A percentile compares a stretch with the other conserved stretches of the same genome.
Evolutionary conservation across 805 yeast genomes (phyloP).

Genomic region (Teunomyces stri): DNA sequence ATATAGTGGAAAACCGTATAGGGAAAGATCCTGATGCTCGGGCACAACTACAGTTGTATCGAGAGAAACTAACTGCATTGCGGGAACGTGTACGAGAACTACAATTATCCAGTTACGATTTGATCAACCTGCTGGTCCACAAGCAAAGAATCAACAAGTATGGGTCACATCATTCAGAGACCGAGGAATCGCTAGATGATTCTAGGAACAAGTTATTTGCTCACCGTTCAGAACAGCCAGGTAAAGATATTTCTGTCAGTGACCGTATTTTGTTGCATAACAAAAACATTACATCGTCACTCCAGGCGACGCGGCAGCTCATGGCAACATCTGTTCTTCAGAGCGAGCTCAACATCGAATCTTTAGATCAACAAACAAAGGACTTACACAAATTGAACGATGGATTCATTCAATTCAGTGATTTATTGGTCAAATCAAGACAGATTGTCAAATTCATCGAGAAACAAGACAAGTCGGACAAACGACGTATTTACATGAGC

Average conservation of each 20-base stretch:
- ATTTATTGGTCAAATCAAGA: constrained; percentile 40
- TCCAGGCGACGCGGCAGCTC: constrained; percentile 48
- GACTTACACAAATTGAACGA: constrained; percentile 41
- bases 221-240: constrained; percentile 13
- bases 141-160: constrained; percentile 29
- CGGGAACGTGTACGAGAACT: constrained; percentile 24
- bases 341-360: constrained; percentile 49
- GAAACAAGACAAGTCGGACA: constrained; percentile 49
- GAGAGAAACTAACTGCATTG: constrained; percentile 18
- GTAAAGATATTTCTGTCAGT: constrained; percentile 19
- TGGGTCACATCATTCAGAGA: neutral
- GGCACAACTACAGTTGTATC: constrained; percentile 15
- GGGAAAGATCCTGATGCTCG: neutral
- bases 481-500: constrained; percentile 47
- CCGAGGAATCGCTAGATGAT: constrained; percentile 1
- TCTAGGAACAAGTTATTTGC: constrained; percentile 21
- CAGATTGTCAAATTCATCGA: constrained; percentile 50
- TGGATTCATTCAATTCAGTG: constrained; percentile 39
- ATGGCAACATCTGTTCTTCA: constrained; percentile 50
- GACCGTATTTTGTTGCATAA: constrained; percentile 47
- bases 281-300: constrained; percentile 43
- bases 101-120: constrained; percentile 25
- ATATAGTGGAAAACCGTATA: neutral
- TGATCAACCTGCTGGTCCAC: constrained; percentile 28
- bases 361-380: constrained; percentile 45